Evolutionary conservation across 768 basidiomycete species (phyloP).

Genomic region (Dioszegia aurantiaca): DNA sequence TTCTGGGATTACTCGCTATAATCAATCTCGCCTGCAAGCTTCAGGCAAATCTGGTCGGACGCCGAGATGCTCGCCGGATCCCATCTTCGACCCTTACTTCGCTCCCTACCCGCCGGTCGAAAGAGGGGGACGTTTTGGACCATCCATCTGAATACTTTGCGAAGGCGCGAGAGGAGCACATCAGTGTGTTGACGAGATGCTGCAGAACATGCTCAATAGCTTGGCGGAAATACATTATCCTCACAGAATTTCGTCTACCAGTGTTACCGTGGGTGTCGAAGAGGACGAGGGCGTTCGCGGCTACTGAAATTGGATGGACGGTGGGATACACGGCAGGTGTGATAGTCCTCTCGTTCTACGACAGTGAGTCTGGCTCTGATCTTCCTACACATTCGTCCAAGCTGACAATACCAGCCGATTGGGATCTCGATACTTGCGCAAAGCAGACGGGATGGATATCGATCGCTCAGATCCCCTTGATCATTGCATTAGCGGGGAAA

Average conservation of each 20-base stretch:
- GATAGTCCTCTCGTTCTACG: constrained; percentile 29
- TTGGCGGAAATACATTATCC: constrained; percentile 21
- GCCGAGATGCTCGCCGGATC: too few species aligned
- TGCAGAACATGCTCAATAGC: background rate
- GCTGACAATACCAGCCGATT: constrained; percentile 9
- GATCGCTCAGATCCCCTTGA: constrained; percentile 58
- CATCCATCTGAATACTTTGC: too few species aligned
- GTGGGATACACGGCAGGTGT: constrained; percentile 24
- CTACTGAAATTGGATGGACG: constrained; percentile 27
- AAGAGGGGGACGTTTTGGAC: background rate
- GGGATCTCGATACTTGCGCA: constrained; percentile 23
- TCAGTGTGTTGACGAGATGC: too few species aligned
- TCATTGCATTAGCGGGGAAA: constrained; percentile 62
- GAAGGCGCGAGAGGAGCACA: too few species aligned
- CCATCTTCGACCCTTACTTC: background rate
- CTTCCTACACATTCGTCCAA: background rate
- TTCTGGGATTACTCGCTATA: constrained; percentile 32
- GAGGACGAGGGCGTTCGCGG: constrained; percentile 1
- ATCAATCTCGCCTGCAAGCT: constrained; percentile 19
- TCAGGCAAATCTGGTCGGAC: constrained; percentile 9
- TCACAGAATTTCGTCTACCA: constrained; percentile 22
- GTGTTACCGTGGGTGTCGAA: constrained; percentile 1
- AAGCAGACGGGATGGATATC: constrained; percentile 37
- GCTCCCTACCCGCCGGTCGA: too few species aligned
- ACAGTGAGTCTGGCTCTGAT: constrained; percentile 26